Evolutionary conservation across 1,284 basidiomycete species (phyloP).

Genomic region (Sporisorium iseilematis-ciliati): DNA sequence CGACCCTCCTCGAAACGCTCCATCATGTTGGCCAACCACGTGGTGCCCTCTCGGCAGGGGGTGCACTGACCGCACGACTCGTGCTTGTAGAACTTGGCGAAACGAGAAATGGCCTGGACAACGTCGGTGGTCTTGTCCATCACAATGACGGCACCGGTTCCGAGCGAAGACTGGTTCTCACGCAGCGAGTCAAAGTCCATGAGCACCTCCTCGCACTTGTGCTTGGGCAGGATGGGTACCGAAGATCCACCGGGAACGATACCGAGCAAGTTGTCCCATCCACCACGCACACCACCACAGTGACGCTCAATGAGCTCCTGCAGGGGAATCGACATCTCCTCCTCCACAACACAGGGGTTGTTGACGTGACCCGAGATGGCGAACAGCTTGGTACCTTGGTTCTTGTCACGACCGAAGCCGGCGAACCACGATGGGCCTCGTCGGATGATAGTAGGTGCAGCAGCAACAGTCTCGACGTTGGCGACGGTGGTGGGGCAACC

Average conservation of each 20-base stretch:
- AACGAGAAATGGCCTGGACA: conserved; percentile 84
- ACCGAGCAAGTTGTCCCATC: conserved; percentile 95
- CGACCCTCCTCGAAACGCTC: conserved; percentile 82
- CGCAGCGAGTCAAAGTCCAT: conserved; percentile 99
- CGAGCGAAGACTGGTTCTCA: conserved; percentile 92
- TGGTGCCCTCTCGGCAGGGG: conserved; percentile 86
- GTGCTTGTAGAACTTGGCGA: conserved; percentile 82
- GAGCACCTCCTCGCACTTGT: conserved; percentile 65
- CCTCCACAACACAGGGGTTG: conserved; percentile 97
- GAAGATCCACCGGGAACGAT: conserved; percentile 96
- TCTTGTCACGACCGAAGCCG: conserved; percentile 88
- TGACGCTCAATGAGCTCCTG: conserved; percentile 95
- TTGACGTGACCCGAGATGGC: conserved; percentile 96
- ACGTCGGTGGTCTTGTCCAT: conserved; percentile 99
- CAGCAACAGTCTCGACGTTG: conserved; percentile 97
- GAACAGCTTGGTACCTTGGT: conserved; percentile 96
- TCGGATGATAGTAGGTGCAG: conserved; percentile 94
- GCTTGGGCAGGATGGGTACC: conserved; percentile 90
- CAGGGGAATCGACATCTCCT: conserved; percentile 98
- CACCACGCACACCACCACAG: conserved; percentile 91
- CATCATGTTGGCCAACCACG: conserved; percentile 70
- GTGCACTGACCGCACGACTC: conserved; percentile 99
- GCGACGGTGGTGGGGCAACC: conserved; percentile 97
- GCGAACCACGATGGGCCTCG: conserved; percentile 94
- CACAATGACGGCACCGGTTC: conserved; percentile 97